Conservation (phyloP, 176 grass and related monocot genomes). For the Pontederia crassipes region DNA sequence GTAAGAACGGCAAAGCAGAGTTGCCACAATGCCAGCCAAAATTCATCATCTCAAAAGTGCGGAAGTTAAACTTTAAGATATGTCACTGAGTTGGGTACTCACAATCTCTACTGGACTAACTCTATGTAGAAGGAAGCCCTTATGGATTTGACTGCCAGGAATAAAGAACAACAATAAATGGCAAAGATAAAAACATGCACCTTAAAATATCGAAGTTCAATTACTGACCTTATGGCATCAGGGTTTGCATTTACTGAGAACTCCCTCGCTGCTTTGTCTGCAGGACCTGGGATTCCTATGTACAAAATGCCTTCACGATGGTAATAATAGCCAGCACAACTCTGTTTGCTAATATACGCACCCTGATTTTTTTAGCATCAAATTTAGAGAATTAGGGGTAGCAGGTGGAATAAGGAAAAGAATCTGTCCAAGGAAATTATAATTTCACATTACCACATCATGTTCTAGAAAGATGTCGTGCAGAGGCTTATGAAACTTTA, state of each 20-base stretch:
- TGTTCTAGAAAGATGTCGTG: slow-evolving; percentile 28
- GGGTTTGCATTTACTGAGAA: slow-evolving; percentile 11
- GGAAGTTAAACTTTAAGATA: not conserved
- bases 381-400: not conserved
- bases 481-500: slow-evolving; percentile 23
- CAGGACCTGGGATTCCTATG: slow-evolving; percentile 26
- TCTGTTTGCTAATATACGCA: slow-evolving; percentile 35
- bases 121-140: slow-evolving; percentile 32
- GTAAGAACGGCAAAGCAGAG: not conserved
- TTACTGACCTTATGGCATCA: slow-evolving; percentile 2
- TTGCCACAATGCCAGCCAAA: not conserved
- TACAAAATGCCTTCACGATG: slow-evolving; percentile 17
- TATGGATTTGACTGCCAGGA: slow-evolving; percentile 21
- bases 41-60: not conserved
- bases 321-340: slow-evolving; percentile 22
- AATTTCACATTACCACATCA: slow-evolving; percentile 25
- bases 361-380: not conserved
- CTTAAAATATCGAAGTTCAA: not conserved
- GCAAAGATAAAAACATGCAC: not conserved
- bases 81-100: slow-evolving; percentile 12
- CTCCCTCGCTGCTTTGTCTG: slow-evolving; percentile 8
- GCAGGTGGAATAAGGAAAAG: not conserved
- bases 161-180: not conserved
- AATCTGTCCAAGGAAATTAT: not conserved
- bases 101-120: slow-evolving; percentile 34